Percentiles rank a stretch among this genome's conserved stretches.
phyloP scores from a whole-genome alignment of 2,329 filamentous ascomycete genomes.

The Ophiosphaerella herpotricha region DNA sequence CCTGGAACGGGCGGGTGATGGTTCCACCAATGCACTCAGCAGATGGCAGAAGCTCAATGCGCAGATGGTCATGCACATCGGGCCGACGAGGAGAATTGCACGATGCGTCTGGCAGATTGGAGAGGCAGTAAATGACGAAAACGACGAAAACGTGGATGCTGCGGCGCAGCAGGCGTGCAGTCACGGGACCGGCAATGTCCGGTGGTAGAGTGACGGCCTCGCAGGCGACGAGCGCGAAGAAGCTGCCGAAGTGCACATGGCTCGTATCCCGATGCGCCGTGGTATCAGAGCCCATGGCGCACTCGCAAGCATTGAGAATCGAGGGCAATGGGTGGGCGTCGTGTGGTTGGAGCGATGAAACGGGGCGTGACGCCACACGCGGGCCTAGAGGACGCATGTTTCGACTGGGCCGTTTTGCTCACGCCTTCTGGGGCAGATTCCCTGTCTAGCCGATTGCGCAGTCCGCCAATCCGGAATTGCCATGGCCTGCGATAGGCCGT shows the following conservation, averaged over 20 bases:
- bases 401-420: conserved; percentile 10
- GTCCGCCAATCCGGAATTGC: conserved; percentile 21
- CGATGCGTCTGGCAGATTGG: conserved; percentile 9
- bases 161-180: too few species aligned
- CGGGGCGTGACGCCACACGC: conserved; percentile 2
- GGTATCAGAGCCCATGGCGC: too few species aligned
- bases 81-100: neutral
- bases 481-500: conserved; percentile 6
- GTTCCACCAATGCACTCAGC: neutral
- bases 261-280: too few species aligned
- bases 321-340: too few species aligned
- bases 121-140: conserved; percentile 13
- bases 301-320: too few species aligned
- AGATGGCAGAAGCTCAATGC: neutral
- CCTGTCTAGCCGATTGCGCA: conserved; percentile 12
- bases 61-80: neutral
- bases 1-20: neutral
- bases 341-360: conserved; percentile 17
- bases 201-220: too few species aligned
- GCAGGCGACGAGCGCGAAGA: too few species aligned
- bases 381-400: neutral
- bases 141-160: too few species aligned
- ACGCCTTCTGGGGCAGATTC: conserved; percentile 12
- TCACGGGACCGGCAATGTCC: too few species aligned
- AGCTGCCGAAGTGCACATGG: too few species aligned